Evolutionary conservation across 805 yeast genomes (phyloP), one percentile per base, ranked within the genome.

Genomic region (Saccharomycopsis schoenii): DNA sequence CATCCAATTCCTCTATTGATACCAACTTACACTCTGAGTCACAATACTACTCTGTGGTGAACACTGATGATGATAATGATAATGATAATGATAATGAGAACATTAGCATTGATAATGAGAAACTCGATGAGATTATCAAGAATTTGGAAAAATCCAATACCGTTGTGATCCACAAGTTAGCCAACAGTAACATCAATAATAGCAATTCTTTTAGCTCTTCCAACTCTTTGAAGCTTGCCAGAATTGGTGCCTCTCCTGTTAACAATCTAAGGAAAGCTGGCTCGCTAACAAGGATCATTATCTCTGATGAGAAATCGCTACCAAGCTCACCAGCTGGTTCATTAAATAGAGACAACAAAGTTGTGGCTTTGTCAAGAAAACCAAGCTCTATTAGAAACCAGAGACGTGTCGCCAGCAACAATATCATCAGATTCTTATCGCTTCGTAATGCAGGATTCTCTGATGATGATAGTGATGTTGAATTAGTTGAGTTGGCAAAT

Each of bases 1-100:
- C 64, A 12, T 57, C 41, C 21, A 58, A 43, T 52, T 60, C 34
- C 8, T 59, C 62, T n/a, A 37, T 62, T 25, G 57, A 62, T n/a
- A 62, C 64, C 34, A 39, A 58, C 24, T 21, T 36, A 2, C 39
- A 39, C 10, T 52, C 58, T 8, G 62, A 62, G 19, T 29, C 54
- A 2, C 59, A 61, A 34, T 62, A 52, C 43, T 62, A 62, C 47
- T 62, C 64, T n/a, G 56, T 62, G 19, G 59, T 11, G 1, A 58
- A 60, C 21, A 52, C 39, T 56, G 58, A 56, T 24, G 29, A 43
- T 19, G 40, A 34, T 14, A 41, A 34, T 47, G 40, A 34, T 14
- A 41, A 34, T 47, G 36, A 42, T 29, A 42, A 25, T 12, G 43
- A 55, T 24, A 21, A 51, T 14, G 41, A 37, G 10, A 37, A 47